These are phyloP conservation scores for Mucor racemosus DNA, from an alignment of 371 early-diverging fungal species.

Conservation along the genomic window DNA sequence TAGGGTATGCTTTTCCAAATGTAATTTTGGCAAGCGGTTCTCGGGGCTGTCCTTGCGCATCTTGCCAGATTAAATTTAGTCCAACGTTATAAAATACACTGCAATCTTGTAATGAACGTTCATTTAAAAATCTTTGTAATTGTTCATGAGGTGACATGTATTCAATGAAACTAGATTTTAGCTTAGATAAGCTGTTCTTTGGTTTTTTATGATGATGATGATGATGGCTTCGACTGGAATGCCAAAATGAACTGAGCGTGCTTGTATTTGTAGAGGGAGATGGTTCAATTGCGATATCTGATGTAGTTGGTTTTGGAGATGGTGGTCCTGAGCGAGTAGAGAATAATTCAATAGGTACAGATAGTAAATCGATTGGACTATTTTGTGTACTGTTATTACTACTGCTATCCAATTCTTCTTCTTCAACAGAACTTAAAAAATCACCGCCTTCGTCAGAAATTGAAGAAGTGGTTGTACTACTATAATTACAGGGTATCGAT, in stretches of 20 bases:
- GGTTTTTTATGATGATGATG: constrained; percentile 38
- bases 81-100: constrained; percentile 61
- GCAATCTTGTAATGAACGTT: background rate
- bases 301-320: background rate
- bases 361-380: background rate
- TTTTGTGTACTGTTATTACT: constrained; percentile 1
- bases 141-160: constrained; percentile 71
- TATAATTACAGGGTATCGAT: constrained; percentile 1
- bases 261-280: constrained; percentile 16
- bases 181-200: constrained; percentile 57
- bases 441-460: background rate
- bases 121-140: constrained; percentile 25
- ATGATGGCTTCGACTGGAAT: constrained; percentile 8
- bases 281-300: background rate
- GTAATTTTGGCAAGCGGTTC: background rate
- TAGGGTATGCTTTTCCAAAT: constrained; percentile 53
- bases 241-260: constrained; percentile 11
- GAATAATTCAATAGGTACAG: background rate
- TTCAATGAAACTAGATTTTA: constrained; percentile 70
- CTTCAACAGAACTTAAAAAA: background rate
- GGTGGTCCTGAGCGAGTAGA: background rate
- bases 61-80: constrained; percentile 73
- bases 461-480: background rate
- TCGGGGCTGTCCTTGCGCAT: constrained; percentile 51
- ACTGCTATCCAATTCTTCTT: background rate